Evolutionary conservation across 768 basidiomycete species (phyloP).

Genomic region (Suillus placidus): DNA sequence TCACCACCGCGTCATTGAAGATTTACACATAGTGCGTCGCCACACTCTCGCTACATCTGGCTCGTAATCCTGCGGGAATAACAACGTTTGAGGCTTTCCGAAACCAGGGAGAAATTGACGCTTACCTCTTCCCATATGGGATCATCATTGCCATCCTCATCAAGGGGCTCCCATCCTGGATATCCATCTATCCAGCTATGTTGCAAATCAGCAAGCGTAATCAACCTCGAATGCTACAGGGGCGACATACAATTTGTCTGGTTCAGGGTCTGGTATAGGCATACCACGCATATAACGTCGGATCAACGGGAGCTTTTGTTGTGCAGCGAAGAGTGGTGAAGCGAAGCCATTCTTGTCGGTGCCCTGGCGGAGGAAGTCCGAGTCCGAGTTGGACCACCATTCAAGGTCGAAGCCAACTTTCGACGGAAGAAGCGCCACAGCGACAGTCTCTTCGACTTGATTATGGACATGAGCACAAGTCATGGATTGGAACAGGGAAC

Average conservation of each 20-base stretch:
- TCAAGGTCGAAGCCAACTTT: constrained; percentile 12
- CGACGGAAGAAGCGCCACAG: constrained; percentile 25
- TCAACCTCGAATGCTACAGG: neutral
- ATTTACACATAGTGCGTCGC: constrained; percentile 1
- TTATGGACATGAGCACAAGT: neutral
- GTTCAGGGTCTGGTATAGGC: constrained; percentile 12
- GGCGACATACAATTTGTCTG: constrained; percentile 24
- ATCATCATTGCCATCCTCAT: constrained; percentile 30
- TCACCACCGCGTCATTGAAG: neutral
- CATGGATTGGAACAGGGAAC: neutral
- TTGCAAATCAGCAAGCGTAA: neutral
- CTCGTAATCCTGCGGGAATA: neutral
- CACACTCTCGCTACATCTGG: neutral
- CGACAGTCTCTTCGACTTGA: constrained; percentile 29
- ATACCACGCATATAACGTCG: constrained; percentile 20
- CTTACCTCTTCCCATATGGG: constrained; percentile 9
- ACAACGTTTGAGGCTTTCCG: neutral
- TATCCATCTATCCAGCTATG: constrained; percentile 25
- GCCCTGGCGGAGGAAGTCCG: constrained; percentile 26
- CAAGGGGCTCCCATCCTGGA: constrained; percentile 25
- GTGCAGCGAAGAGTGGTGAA: constrained; percentile 30
- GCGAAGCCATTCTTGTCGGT: constrained; percentile 22
- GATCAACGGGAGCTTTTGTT: constrained; percentile 12
- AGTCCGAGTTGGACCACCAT: constrained; percentile 26
- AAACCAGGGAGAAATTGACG: neutral